These are phyloP conservation scores for Phialophora expanda DNA, from an alignment of 2,329 filamentous ascomycete genomes.

Conservation along the genomic window DNA sequence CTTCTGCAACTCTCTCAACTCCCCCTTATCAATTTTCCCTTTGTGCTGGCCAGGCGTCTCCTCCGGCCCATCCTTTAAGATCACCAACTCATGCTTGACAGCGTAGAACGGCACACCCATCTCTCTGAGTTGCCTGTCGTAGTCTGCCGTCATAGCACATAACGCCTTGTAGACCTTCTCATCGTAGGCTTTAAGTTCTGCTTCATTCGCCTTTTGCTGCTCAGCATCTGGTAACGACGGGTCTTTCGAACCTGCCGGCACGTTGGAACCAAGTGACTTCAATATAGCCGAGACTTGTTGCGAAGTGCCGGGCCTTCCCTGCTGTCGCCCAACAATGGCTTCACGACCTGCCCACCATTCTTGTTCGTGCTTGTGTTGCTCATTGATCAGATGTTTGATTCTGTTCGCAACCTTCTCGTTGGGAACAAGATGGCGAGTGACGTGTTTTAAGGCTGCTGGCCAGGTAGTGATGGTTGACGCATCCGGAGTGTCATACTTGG, in stretches of 20 bases:
- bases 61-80: constrained; percentile 39
- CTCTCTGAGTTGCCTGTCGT: constrained; percentile 60
- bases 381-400: constrained; percentile 63
- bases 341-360: constrained; percentile 64
- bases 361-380: constrained; percentile 67
- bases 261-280: constrained; percentile 42
- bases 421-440: constrained; percentile 56
- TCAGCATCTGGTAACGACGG: constrained; percentile 21
- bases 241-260: constrained; percentile 2
- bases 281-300: constrained; percentile 61
- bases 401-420: constrained; percentile 53
- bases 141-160: constrained; percentile 63
- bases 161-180: constrained; percentile 67
- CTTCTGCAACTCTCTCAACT: constrained; percentile 53
- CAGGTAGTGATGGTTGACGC: constrained; percentile 58
- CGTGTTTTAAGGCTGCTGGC: constrained; percentile 57
- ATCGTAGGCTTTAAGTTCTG: constrained; percentile 65
- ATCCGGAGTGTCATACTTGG: constrained; percentile 41
- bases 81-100: constrained; percentile 53
- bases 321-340: constrained; percentile 58
- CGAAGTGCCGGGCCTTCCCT: constrained; percentile 58
- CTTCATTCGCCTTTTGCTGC: constrained; percentile 49
- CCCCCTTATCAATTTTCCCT: constrained; percentile 47
- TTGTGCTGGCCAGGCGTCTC: constrained; percentile 33
- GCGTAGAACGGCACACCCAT: constrained; percentile 68